phyloP scores from a whole-genome alignment of 2,329 filamentous ascomycete species.

The Chaetothyriales sp. region DNA sequence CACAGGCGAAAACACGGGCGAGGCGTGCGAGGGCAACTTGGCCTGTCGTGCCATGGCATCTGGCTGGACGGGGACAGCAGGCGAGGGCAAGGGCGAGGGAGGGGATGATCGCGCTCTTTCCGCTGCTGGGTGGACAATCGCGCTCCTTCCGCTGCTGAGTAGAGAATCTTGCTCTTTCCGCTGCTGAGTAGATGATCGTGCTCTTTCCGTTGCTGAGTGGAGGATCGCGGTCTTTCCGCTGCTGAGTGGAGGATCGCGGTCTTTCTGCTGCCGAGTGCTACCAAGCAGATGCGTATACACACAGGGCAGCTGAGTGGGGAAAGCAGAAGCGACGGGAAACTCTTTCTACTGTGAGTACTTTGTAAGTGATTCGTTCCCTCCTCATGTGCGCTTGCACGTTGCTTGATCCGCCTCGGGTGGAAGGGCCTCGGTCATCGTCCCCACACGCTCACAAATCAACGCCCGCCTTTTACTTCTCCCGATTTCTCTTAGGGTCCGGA shows the following conservation, averaged over 20 bases:
- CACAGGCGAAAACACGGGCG: constrained; percentile 35
- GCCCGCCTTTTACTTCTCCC: neutral
- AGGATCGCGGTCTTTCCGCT: too few species aligned
- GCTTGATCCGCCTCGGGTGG: too few species aligned
- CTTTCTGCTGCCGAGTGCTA: neutral
- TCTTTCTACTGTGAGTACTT: neutral
- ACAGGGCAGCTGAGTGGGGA: neutral
- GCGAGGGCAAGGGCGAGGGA: neutral
- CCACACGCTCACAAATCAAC: neutral
- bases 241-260: neutral
- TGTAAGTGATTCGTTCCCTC: neutral
- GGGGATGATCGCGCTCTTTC: neutral
- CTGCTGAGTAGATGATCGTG: too few species aligned
- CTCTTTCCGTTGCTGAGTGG: too few species aligned
- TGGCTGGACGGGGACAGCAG: neutral
- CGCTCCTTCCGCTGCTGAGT: too few species aligned
- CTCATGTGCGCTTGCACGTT: too few species aligned
- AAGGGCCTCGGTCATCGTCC: neutral
- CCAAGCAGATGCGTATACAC: neutral
- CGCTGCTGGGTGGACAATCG: neutral
- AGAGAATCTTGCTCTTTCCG: too few species aligned
- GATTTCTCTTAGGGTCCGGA: neutral
- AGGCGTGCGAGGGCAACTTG: constrained; percentile 40
- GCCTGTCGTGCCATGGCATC: constrained; percentile 5
- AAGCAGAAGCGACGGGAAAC: neutral